Conservation (phyloP, 345 rosid genomes). For the Jatropha curcas region DNA sequence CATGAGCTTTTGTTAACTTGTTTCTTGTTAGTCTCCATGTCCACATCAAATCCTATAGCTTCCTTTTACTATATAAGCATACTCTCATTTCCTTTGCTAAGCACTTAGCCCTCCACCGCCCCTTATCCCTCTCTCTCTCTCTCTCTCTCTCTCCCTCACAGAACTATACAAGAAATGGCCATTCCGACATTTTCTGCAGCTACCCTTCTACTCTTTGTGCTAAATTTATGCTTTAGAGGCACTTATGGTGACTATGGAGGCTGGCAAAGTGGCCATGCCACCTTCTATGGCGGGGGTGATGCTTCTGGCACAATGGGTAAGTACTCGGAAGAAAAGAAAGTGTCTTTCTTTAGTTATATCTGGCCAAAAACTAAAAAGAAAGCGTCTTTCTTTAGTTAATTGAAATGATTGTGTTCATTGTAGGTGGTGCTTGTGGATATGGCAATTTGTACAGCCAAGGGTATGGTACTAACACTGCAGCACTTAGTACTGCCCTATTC, state of each 20-base stretch:
- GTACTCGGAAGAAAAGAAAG: background rate
- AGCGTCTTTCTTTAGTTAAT: too few relatives aligned
- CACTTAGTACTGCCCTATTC: conserved; percentile 38
- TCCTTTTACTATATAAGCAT: conserved; percentile 15
- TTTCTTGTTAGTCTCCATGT: conserved; percentile 18
- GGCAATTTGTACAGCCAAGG: conserved; percentile 37
- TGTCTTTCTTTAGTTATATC: background rate
- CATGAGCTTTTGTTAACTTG: conserved; percentile 19
- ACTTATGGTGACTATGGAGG: conserved; percentile 59
- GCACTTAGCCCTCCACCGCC: background rate
- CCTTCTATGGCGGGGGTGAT: conserved; percentile 33
- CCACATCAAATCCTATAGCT: conserved; percentile 12
- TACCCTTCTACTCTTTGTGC: conserved; percentile 31
- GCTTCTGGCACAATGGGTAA: conserved; percentile 31
- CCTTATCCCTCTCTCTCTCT: background rate
- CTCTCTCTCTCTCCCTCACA: background rate
- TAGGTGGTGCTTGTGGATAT: conserved; percentile 40
- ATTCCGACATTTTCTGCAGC: conserved; percentile 18
- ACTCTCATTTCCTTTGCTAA: background rate
- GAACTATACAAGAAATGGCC: conserved; percentile 30
- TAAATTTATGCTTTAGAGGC: conserved; percentile 36
- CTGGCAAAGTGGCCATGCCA: conserved; percentile 44
- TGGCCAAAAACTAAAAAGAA: background rate
- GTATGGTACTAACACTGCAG: conserved; percentile 40
- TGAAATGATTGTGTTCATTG: background rate